phyloP scores from a whole-genome alignment of 176 grass and related monocot species.

The Rhipidocladum racemiflorum region DNA sequence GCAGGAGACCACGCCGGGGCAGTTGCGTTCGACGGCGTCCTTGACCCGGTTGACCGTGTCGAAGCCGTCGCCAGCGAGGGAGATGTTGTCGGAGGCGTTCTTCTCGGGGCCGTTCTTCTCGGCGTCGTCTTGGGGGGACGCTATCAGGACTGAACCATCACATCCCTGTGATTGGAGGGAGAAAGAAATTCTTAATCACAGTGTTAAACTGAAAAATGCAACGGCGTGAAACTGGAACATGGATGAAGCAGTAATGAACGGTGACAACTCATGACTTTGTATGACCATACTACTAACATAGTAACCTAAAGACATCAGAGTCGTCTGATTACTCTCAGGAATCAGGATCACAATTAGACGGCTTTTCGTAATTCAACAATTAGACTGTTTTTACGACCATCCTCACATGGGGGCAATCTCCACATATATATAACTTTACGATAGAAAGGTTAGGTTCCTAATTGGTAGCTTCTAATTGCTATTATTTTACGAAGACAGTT shows the following conservation, averaged over 20 bases:
- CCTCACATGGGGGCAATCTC: too few species aligned
- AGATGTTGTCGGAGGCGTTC: slow-evolving; percentile 66
- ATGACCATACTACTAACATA: too few species aligned
- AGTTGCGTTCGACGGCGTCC: slow-evolving; percentile 50
- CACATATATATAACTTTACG: too few species aligned
- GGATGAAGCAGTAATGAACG: neutral
- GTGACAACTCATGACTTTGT: neutral
- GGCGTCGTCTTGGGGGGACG: slow-evolving; percentile 44
- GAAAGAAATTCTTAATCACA: neutral
- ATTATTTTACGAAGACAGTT: too few species aligned
- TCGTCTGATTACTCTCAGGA: neutral
- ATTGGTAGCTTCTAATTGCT: too few species aligned
- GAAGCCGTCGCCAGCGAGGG: slow-evolving; percentile 89
- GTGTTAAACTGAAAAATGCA: neutral
- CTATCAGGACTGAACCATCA: slow-evolving; percentile 55
- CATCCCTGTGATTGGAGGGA: slow-evolving; percentile 44
- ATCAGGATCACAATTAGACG: neutral
- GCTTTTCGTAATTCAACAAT: too few species aligned
- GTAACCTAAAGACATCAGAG: too few species aligned
- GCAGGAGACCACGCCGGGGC: slow-evolving; percentile 78
- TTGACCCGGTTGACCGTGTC: slow-evolving; percentile 68
- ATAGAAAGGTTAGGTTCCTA: too few species aligned
- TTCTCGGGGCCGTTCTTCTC: slow-evolving; percentile 91
- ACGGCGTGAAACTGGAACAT: neutral
- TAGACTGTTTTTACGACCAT: too few species aligned